Base-by-base conservation (phyloP, 805 yeast species). In the Metschnikowia gruessii region DNA sequence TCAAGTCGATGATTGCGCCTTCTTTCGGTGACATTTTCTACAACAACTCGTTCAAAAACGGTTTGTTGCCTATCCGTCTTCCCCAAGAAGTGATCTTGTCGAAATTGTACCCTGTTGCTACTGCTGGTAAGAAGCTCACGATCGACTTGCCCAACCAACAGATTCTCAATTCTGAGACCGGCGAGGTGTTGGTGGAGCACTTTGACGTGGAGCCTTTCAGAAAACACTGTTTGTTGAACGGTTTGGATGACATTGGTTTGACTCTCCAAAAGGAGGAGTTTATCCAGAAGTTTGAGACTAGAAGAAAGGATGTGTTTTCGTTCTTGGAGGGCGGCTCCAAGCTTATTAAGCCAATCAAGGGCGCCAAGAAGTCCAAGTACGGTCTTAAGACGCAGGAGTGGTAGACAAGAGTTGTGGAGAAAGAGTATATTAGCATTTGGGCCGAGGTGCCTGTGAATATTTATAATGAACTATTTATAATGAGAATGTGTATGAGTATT, bases 1-100 rank as follows among this genome's bases (percentile, higher is more conserved):
- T 94, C 68, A 85, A 87, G 68, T 85, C 92, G 53, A 87, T 94
- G 62, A 91, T 94, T 67, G 98, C 98, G 5, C 99, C 98, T 48
- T 90, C 97, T 0, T 94, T 92, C 59, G 99, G 98, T 67, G 99
- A 94, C 70, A 94, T 94, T 60, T 94, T 94, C 77, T 91, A 88
- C 81, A 94, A 87, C 75, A 94, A 94, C 76, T 91, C 97, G 45
- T 87, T 87, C 76, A 94, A 94, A 76, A 94, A 94, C 70, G 97
- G 97, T 38, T 76, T 94, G 66, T 74, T 94, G 55, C 98, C 98
- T 49, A 89, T 94, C 61, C 82, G 97, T 72, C 63, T 94, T n/a
- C 85, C 90, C 21, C 90, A 84, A 60, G 86, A 84, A 15, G 75
- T 80, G 10, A 94, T 94, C 55, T 58, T 70, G 35, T 76, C 73